phyloP scores from a whole-genome alignment of 345 rosid species.

The Gossypium stocksii region DNA sequence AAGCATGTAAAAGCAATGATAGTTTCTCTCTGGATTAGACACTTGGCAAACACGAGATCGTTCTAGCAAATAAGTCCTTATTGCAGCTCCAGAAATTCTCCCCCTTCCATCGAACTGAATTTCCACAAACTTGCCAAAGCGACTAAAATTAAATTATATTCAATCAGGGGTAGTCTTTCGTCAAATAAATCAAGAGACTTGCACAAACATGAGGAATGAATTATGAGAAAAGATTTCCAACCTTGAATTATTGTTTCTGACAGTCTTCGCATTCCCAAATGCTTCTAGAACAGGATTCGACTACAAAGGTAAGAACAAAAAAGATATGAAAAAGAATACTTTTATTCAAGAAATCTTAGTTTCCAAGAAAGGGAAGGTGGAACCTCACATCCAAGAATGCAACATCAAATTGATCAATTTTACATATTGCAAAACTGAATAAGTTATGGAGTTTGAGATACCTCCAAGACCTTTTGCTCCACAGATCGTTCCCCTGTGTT shows the following conservation, averaged over 20 bases:
- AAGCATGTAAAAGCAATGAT: slow-evolving; percentile 98
- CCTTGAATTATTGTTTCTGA: slow-evolving; percentile 97
- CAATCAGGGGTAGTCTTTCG: slow-evolving; percentile 15
- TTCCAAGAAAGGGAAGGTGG: background rate
- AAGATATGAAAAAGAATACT: background rate
- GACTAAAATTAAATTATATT: slow-evolving; percentile 46
- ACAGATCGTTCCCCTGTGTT: slow-evolving; percentile 68
- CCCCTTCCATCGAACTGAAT: slow-evolving; percentile 79
- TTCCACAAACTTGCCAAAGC: slow-evolving; percentile 99
- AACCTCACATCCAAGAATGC: background rate
- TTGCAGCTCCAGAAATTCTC: slow-evolving; percentile 95
- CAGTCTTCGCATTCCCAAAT: slow-evolving; percentile 97
- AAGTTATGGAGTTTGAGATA: slow-evolving; percentile 19
- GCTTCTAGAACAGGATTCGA: slow-evolving; percentile 99
- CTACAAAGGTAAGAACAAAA: slow-evolving; percentile 30
- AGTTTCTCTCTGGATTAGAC: slow-evolving; percentile 97
- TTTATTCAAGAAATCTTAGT: background rate
- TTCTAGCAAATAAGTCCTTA: slow-evolving; percentile 91
- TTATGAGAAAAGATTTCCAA: slow-evolving; percentile 21
- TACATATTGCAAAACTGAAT: slow-evolving; percentile 10
- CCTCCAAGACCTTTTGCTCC: slow-evolving; percentile 98
- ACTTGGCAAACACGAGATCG: slow-evolving; percentile 98
- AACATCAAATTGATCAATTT: slow-evolving; percentile 13
- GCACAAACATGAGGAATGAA: slow-evolving; percentile 11
- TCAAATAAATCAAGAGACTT: slow-evolving; percentile 17